phyloP scores from a whole-genome alignment of 352 stramenopile species.

The Phytopythium oedochilum region DNA sequence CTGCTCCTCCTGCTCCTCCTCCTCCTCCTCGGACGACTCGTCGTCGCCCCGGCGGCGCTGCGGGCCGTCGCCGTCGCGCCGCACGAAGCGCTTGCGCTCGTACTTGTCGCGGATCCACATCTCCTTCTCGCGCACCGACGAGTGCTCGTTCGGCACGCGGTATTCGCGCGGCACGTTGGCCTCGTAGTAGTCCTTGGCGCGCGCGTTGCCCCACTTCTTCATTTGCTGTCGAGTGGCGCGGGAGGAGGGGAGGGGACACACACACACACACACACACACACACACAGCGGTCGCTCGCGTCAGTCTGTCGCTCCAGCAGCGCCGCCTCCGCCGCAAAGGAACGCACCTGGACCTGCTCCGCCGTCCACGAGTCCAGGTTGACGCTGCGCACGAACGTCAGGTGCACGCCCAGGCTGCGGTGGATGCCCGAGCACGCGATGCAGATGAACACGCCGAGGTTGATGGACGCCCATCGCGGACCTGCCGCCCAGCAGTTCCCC shows the following conservation, averaged over 20 bases:
- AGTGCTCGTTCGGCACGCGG: slow-evolving; percentile 75
- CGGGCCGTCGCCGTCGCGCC: slow-evolving; percentile 16
- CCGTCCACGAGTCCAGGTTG: slow-evolving; percentile 93
- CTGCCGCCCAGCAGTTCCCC: too few species aligned
- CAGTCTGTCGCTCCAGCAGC: background rate
- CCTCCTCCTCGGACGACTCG: slow-evolving; percentile 34
- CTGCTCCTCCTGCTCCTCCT: slow-evolving; percentile 29
- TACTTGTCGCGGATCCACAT: slow-evolving; percentile 91
- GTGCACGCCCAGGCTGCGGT: slow-evolving; percentile 91
- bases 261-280: background rate
- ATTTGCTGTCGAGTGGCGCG: slow-evolving; percentile 85
- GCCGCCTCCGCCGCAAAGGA: too few species aligned
- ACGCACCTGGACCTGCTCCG: slow-evolving; percentile 77
- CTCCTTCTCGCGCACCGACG: slow-evolving; percentile 82
- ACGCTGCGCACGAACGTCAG: slow-evolving; percentile 91
- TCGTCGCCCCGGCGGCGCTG: slow-evolving; percentile 35
- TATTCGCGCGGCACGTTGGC: slow-evolving; percentile 75
- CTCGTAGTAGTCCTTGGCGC: slow-evolving; percentile 89
- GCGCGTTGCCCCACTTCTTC: slow-evolving; percentile 89
- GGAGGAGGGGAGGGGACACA: too few species aligned
- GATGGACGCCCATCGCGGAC: slow-evolving; percentile 91
- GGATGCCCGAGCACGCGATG: slow-evolving; percentile 92
- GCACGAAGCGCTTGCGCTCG: slow-evolving; percentile 78
- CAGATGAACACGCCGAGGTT: slow-evolving; percentile 95
- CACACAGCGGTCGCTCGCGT: too few species aligned